Evolutionary conservation across 768 basidiomycete species (phyloP).

Genomic region (Boletus rubroflammeus): DNA sequence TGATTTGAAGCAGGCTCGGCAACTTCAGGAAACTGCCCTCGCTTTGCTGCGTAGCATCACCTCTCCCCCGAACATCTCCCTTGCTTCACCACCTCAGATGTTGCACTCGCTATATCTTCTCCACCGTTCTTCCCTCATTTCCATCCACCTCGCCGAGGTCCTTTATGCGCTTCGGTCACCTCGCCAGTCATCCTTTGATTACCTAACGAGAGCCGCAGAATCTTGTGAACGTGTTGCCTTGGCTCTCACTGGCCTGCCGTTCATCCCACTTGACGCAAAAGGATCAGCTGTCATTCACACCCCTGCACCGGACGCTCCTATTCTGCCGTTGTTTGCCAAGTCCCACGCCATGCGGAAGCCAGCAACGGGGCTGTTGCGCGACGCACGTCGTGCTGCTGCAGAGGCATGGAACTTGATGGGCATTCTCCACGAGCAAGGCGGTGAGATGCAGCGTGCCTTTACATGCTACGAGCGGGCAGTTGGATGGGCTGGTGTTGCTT

Average conservation of each 20-base stretch:
- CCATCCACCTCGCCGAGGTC: conserved; percentile 73
- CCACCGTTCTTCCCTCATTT: conserved; percentile 71
- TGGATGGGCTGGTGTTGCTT: conserved; percentile 56
- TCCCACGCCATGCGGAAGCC: conserved; percentile 51
- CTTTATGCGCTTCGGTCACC: conserved; percentile 47
- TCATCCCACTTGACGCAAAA: conserved; percentile 33
- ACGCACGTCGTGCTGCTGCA: conserved; percentile 66
- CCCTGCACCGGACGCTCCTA: conserved; percentile 37
- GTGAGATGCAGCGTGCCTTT: conserved; percentile 40
- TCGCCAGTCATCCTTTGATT: conserved; percentile 46
- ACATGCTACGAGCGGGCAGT: conserved; percentile 68
- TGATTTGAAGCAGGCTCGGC: conserved; percentile 50
- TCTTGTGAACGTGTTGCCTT: conserved; percentile 64
- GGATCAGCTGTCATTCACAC: conserved; percentile 34
- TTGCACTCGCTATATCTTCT: conserved; percentile 65
- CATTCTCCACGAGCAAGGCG: conserved; percentile 50
- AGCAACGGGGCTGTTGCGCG: conserved; percentile 57
- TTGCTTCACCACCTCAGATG: conserved; percentile 51
- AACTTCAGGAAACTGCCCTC: conserved; percentile 54
- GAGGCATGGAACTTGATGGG: conserved; percentile 77
- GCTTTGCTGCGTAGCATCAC: conserved; percentile 51
- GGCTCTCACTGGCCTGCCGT: conserved; percentile 45
- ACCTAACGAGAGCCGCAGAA: conserved; percentile 58
- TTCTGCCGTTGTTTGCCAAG: conserved; percentile 43
- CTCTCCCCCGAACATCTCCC: conserved; percentile 41